Evolutionary conservation across 306 rosid species (phyloP).

Genomic region (Datisca glomerata): DNA sequence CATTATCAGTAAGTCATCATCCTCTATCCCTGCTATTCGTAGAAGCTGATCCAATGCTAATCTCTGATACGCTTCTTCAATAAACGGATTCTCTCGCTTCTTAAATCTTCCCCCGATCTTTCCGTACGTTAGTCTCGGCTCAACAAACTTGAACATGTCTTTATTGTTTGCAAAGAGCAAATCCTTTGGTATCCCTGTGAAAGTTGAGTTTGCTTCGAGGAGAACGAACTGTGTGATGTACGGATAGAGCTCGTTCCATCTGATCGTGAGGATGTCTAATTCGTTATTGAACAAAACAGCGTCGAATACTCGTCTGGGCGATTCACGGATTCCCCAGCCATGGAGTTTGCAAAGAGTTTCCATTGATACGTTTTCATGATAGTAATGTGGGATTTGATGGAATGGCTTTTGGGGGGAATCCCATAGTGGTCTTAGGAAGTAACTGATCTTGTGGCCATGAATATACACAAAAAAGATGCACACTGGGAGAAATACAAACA

Average conservation of each 20-base stretch:
- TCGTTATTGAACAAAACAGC: conserved; percentile 78
- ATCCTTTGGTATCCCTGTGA: conserved; percentile 52
- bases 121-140: conserved; percentile 51
- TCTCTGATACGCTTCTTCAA: conserved; percentile 81
- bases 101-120: conserved; percentile 49
- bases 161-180: conserved; percentile 40
- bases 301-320: conserved; percentile 69
- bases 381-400: conserved; percentile 63
- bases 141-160: conserved; percentile 39
- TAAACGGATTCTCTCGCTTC: conserved; percentile 71
- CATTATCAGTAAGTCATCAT: conserved; percentile 63
- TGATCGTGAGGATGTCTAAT: conserved; percentile 56
- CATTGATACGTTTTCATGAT: conserved; percentile 59
- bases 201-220: conserved; percentile 76
- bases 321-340: conserved; percentile 68
- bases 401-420: conserved; percentile 79
- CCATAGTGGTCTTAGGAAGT: conserved; percentile 77
- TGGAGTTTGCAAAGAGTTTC: conserved; percentile 63
- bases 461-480: conserved; percentile 35
- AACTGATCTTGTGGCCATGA: conserved; percentile 68
- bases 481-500: conserved; percentile 38
- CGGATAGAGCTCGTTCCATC: conserved; percentile 75
- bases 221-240: conserved; percentile 56
- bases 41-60: conserved; percentile 61
- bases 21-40: conserved; percentile 56